These are phyloP conservation scores for Phaeosphaeriaceae sp. DNA, from an alignment of 2,329 filamentous ascomycete species.

Conservation along the genomic window DNA sequence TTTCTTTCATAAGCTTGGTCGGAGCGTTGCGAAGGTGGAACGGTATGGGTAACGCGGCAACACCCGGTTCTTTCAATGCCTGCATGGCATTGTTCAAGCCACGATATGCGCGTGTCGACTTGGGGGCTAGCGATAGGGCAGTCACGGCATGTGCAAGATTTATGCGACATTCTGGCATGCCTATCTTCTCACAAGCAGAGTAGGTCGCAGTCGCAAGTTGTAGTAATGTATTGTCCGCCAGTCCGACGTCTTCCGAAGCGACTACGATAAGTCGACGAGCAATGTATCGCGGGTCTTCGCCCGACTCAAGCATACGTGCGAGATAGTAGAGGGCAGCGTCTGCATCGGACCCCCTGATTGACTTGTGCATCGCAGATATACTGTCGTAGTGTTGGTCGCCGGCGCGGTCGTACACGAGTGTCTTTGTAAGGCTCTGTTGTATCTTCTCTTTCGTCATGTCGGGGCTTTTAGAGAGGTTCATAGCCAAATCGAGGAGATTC, in stretches of 20 bases:
- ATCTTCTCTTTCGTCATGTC: slow-evolving; percentile 76
- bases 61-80: slow-evolving; percentile 80
- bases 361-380: slow-evolving; percentile 97
- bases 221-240: slow-evolving; percentile 86
- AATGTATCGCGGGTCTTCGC: slow-evolving; percentile 91
- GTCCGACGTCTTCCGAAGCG: slow-evolving; percentile 89
- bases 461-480: slow-evolving; percentile 73
- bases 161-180: slow-evolving; percentile 93
- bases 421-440: slow-evolving; percentile 85
- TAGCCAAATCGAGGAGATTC: slow-evolving; percentile 88
- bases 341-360: slow-evolving; percentile 83
- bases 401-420: slow-evolving; percentile 90
- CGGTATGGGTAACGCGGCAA: slow-evolving; percentile 82
- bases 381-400: slow-evolving; percentile 98
- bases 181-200: slow-evolving; percentile 88
- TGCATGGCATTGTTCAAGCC: slow-evolving; percentile 80
- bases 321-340: slow-evolving; percentile 95
- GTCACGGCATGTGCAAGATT: slow-evolving; percentile 87
- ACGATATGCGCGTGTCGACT: slow-evolving; percentile 87
- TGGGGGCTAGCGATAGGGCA: slow-evolving; percentile 79
- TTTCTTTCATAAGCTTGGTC: slow-evolving; percentile 88
- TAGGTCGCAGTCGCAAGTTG: slow-evolving; percentile 85
- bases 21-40: slow-evolving; percentile 91
- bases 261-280: slow-evolving; percentile 93
- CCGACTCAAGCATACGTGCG: slow-evolving; percentile 91